These are phyloP conservation scores for Epichloe bromicola DNA, from an alignment of 2,329 filamentous ascomycete genomes.

Conservation along the genomic window DNA sequence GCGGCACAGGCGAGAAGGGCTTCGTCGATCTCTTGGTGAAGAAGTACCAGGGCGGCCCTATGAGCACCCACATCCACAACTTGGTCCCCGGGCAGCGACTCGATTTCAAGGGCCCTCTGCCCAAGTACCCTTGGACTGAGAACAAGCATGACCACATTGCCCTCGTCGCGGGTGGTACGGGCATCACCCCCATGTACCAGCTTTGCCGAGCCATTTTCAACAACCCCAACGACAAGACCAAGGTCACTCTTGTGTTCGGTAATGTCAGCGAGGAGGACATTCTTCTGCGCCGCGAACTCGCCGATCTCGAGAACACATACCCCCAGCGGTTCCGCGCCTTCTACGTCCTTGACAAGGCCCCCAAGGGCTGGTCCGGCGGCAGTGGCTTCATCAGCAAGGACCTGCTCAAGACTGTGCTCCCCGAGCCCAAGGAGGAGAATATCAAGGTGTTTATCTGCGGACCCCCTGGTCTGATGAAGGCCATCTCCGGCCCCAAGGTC, in stretches of 20 bases:
- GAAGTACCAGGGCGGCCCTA: constrained; percentile 77
- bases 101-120: constrained; percentile 87
- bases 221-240: constrained; percentile 93
- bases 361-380: constrained; percentile 64
- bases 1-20: constrained; percentile 52
- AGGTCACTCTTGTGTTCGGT: constrained; percentile 89
- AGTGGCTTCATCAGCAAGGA: constrained; percentile 83
- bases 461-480: constrained; percentile 90
- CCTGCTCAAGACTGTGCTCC: constrained; percentile 84
- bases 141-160: constrained; percentile 92
- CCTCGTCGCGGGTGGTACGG: constrained; percentile 85
- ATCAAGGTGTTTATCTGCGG: constrained; percentile 97
- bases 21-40: constrained; percentile 86
- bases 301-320: constrained; percentile 85
- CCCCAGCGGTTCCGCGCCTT: constrained; percentile 92
- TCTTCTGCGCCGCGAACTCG: constrained; percentile 72
- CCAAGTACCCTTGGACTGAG: constrained; percentile 77
- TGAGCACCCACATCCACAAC: constrained; percentile 80
- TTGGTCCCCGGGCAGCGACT: constrained; percentile 72
- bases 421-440: constrained; percentile 81
- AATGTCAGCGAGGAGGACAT: constrained; percentile 88
- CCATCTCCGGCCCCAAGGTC: constrained; percentile 78
- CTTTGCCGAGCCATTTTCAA: constrained; percentile 83
- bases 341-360: constrained; percentile 76
- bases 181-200: constrained; percentile 98